Evolutionary conservation across 2,329 filamentous ascomycete species (phyloP).

Genomic region (Fusarium sp.): DNA sequence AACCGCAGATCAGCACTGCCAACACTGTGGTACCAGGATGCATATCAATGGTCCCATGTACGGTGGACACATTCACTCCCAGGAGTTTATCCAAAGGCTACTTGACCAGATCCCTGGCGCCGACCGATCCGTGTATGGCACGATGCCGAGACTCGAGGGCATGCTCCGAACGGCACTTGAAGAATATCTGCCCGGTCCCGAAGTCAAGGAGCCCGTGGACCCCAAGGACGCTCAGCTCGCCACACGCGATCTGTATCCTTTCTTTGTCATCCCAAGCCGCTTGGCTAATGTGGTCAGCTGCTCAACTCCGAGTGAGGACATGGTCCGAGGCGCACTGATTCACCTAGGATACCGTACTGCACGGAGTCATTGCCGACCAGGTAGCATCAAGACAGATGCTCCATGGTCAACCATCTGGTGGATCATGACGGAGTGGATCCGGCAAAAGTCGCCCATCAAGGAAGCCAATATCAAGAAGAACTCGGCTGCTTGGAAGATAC

Average conservation of each 20-base stretch:
- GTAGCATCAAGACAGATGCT: constrained; percentile 93
- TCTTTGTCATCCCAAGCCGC: constrained; percentile 84
- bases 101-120: constrained; percentile 77
- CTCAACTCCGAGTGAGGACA: constrained; percentile 81
- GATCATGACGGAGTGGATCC: constrained; percentile 91
- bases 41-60: constrained; percentile 97
- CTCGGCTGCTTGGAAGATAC: constrained; percentile 79
- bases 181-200: constrained; percentile 65
- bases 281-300: constrained; percentile 84
- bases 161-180: constrained; percentile 92
- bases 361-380: constrained; percentile 88
- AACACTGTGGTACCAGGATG: constrained; percentile 87
- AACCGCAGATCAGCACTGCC: constrained; percentile 73
- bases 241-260: constrained; percentile 79
- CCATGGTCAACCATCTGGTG: constrained; percentile 93
- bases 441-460: constrained; percentile 83
- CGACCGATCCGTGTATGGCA: constrained; percentile 80
- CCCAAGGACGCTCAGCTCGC: constrained; percentile 66
- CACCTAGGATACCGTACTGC: constrained; percentile 85
- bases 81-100: constrained; percentile 83
- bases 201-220: constrained; percentile 53
- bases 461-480: constrained; percentile 75
- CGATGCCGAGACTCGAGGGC: constrained; percentile 83
- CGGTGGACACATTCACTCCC: constrained; percentile 87
- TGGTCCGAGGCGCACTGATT: constrained; percentile 83